Conservation (phyloP, 2,329 filamentous ascomycete genomes). For the Fusarium brevicatenulatum region DNA sequence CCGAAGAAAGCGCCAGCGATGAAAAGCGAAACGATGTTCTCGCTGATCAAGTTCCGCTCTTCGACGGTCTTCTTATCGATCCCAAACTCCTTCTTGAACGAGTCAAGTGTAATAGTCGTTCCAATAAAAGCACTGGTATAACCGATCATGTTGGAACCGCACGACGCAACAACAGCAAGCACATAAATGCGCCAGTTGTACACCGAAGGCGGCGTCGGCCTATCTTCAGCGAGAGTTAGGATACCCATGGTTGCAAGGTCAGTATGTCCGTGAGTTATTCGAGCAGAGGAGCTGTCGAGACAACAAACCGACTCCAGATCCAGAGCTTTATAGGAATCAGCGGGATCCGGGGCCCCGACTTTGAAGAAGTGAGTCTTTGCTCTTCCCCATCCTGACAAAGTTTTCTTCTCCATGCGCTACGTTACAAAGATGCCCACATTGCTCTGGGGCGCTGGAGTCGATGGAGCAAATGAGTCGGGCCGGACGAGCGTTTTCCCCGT, state of each 20-base stretch:
- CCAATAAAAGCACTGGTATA: conserved; percentile 71
- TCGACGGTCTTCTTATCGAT: conserved; percentile 57
- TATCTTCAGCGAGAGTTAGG: conserved; percentile 49
- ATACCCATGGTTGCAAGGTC: conserved; percentile 38
- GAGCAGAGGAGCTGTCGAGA: neutral
- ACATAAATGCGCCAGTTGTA: conserved; percentile 52
- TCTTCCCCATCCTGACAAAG: conserved; percentile 16
- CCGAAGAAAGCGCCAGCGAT: conserved; percentile 78
- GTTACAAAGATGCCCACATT: conserved; percentile 17
- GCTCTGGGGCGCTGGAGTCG: conserved; percentile 10
- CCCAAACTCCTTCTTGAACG: conserved; percentile 69
- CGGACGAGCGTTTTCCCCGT: conserved; percentile 28
- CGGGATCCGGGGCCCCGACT: conserved; percentile 24
- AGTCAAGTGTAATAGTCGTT: conserved; percentile 69
- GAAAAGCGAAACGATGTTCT: conserved; percentile 65
- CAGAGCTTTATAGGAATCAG: conserved; percentile 12
- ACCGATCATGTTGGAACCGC: conserved; percentile 55
- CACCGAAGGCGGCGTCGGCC: conserved; percentile 50
- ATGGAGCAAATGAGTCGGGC: conserved; percentile 24
- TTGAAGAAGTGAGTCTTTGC: neutral
- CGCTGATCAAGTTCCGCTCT: conserved; percentile 51
- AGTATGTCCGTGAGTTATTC: neutral
- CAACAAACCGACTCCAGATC: neutral
- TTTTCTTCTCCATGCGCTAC: conserved; percentile 25
- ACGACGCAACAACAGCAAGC: conserved; percentile 50